These are phyloP conservation scores for Pleurotus djamor DNA, from an alignment of 768 basidiomycete species.

Conservation along the genomic window DNA sequence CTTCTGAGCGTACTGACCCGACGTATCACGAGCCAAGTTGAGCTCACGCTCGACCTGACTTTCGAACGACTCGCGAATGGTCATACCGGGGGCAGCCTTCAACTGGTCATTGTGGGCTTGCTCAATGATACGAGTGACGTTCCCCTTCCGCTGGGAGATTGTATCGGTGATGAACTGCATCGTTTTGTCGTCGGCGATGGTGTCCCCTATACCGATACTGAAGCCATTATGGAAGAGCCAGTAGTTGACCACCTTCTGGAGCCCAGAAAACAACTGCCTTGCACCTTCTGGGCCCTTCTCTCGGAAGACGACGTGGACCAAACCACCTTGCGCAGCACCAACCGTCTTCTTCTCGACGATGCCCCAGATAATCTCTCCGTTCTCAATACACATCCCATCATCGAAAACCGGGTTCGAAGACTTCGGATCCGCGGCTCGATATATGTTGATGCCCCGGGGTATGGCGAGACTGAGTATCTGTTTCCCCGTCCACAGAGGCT, in stretches of 20 bases:
- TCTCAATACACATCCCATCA: conserved; percentile 94
- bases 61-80: conserved; percentile 98
- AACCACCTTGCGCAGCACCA: conserved; percentile 90
- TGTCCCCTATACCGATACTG: conserved; percentile 98
- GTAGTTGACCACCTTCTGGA: conserved; percentile 95
- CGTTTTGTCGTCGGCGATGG: conserved; percentile 87
- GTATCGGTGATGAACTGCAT: conserved; percentile 86
- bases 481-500: conserved; percentile 97
- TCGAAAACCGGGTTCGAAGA: conserved; percentile 83
- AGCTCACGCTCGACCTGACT: conserved; percentile 87
- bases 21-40: conserved; percentile 92
- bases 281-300: conserved; percentile 96
- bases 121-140: conserved; percentile 77
- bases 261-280: conserved; percentile 85
- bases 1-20: conserved; percentile 96
- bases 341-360: conserved; percentile 99
- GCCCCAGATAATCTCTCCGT: conserved; percentile 93
- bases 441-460: conserved; percentile 93
- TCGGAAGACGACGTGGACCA: conserved; percentile 95
- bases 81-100: conserved; percentile 95
- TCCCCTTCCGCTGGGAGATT: conserved; percentile 77
- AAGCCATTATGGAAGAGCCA: conserved; percentile 99
- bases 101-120: conserved; percentile 85
- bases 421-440: conserved; percentile 76
- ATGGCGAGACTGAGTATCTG: conserved; percentile 92